Evolutionary conservation across 495 filamentous ascomycete species (phyloP), one percentile per base, ranked within the genome.

Genomic region (Parathielavia appendiculata): DNA sequence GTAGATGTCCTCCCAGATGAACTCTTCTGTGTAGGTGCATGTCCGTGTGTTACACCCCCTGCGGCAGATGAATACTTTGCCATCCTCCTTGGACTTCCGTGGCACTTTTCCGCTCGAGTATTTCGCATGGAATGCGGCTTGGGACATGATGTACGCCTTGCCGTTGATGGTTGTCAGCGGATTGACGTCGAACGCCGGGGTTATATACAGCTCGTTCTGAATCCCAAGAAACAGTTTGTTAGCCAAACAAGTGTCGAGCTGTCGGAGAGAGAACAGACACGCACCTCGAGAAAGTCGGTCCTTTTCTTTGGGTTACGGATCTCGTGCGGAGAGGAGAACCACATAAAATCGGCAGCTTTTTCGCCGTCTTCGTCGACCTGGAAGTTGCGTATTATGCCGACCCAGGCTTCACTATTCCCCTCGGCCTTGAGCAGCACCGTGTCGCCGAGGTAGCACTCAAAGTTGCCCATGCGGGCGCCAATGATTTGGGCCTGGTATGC

Each of bases 311-410:
- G 85, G 61, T 86, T 83, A 64, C 86, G 80, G 58, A 97, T 91
- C 73, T 97, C 93, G 61, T 88, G 88, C 60, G 91, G 84, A 1
- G 89, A 89, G 12, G 88, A 90, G 64, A 97, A 96, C 93, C 93
- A 98, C 67, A 83, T 67, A 67, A 96, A 90, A 61, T 87, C 85
- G 47, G 86, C 89, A 6, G 82, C 80, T 72, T 74, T 80, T 34
- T 80, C 80, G 12, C 87, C 81, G 16, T 89, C 82, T 19, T 88
- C 83, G 40, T 86, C 81, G 57, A 87, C 81, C 39, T 80, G 60
- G 57, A 97, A 95, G 23, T 91, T 83, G 56, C 83, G 87, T 44
- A 96, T 86, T 59, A 98, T 86, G 16, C 86, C 93, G 9, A 92
- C 86, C 88, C 95, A 98, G 14, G 90, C 87, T 63, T 93, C 89